phyloP scores from a whole-genome alignment of 1,284 basidiomycete genomes.

The Testicularia cyperi region DNA sequence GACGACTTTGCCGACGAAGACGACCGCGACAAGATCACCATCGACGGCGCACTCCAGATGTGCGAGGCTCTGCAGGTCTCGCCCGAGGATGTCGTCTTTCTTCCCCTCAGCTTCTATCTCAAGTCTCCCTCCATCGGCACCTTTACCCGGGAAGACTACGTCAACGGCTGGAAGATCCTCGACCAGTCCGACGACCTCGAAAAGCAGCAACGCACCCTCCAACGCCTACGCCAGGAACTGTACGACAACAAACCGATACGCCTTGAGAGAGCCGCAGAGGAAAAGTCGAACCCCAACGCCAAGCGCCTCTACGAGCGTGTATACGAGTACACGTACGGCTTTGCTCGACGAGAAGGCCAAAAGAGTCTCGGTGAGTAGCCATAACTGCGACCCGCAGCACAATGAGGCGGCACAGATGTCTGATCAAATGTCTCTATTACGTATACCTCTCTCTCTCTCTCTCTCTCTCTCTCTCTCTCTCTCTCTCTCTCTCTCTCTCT shows the following conservation, averaged over 20 bases:
- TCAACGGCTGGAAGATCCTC: conserved; percentile 54
- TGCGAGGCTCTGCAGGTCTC: conserved; percentile 47
- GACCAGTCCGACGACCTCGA: conserved; percentile 39
- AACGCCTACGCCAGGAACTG: conserved; percentile 41
- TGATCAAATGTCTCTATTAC: too few relatives aligned
- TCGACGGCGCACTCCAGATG: conserved; percentile 53
- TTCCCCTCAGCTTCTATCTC: conserved; percentile 58
- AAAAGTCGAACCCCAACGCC: conserved; percentile 17
- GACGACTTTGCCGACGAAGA: conserved; percentile 64
- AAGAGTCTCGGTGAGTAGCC: conserved; percentile 62
- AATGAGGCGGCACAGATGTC: too few relatives aligned
- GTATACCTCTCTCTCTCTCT: too few relatives aligned
- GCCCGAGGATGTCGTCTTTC: conserved; percentile 51
- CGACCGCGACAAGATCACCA: conserved; percentile 34
- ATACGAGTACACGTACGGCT: conserved; percentile 85
- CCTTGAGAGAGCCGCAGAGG: conserved; percentile 27
- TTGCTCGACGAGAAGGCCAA: conserved; percentile 74
- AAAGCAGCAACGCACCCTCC: conserved; percentile 43
- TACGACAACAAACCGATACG: conserved; percentile 35
- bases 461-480: too few relatives aligned
- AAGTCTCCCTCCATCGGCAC: conserved; percentile 47
- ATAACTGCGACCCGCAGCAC: too few relatives aligned
- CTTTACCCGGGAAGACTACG: conserved; percentile 43
- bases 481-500: too few relatives aligned
- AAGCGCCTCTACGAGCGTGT: conserved; percentile 71